Conservation (phyloP, 2,329 filamentous ascomycete genomes). For the Penicillium fuscoglaucum region DNA sequence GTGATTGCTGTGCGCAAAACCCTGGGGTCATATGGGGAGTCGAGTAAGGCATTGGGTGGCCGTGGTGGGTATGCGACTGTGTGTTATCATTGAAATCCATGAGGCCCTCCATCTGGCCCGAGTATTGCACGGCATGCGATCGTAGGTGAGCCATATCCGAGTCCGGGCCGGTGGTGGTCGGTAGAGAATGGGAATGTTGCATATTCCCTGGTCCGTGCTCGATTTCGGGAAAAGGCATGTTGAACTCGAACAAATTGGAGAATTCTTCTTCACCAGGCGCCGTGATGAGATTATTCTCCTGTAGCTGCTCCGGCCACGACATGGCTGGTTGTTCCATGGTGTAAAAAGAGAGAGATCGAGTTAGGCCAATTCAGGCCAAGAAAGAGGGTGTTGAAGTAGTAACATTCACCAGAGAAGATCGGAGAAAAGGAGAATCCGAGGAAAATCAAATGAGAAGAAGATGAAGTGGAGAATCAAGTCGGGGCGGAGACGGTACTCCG, state of each 20-base stretch:
- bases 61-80: conserved; percentile 6
- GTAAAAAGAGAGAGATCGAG: no score
- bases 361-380: neutral
- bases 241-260: conserved; percentile 51
- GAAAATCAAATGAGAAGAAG: neutral
- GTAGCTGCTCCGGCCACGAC: conserved; percentile 43
- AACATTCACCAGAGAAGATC: neutral
- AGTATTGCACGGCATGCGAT: conserved; percentile 30
- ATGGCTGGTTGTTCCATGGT: conserved; percentile 43
- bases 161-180: conserved; percentile 32
- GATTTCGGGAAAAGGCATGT: conserved; percentile 47
- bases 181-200: conserved; percentile 35
- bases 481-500: conserved; percentile 18
- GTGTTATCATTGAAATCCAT: conserved; percentile 34
- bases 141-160: conserved; percentile 31
- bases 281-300: conserved; percentile 42
- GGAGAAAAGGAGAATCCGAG: conserved; percentile 5
- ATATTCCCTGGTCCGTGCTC: conserved; percentile 42
- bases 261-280: conserved; percentile 49
- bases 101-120: conserved; percentile 38
- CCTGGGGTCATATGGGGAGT: conserved; percentile 34
- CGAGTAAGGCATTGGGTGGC: conserved; percentile 31
- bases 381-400: neutral
- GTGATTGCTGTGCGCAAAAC: conserved; percentile 36
- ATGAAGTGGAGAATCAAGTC: conserved; percentile 8